Conservation (phyloP, 2,329 filamentous ascomycete species). For the Penicillium palitans region DNA sequence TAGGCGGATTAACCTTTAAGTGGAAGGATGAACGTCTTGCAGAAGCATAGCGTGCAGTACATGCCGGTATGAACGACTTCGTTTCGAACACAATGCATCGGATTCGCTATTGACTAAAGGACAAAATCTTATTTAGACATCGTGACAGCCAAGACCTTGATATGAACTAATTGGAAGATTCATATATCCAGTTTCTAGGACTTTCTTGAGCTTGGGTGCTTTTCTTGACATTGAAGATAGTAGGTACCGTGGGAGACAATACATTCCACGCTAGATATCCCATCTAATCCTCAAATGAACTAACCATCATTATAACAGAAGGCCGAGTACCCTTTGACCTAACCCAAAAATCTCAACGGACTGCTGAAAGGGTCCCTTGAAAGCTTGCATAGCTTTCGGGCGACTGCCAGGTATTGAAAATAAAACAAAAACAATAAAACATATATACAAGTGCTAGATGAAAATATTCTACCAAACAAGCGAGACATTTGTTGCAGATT, state of each 20-base stretch:
- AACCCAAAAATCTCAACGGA: too few relatives aligned
- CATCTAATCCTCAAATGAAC: too few relatives aligned
- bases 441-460: not conserved
- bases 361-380: not conserved
- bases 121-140: not conserved
- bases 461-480: not conserved
- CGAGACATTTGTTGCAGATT: not conserved
- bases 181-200: not conserved
- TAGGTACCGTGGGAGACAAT: not conserved
- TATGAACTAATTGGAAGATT: not conserved
- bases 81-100: not conserved
- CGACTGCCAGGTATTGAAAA: not conserved
- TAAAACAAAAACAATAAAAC: not conserved
- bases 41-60: not conserved
- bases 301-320: too few relatives aligned
- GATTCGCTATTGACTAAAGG: not conserved
- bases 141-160: not conserved
- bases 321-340: too few relatives aligned
- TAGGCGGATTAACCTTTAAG: not conserved
- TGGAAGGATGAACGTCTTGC: slow-evolving; percentile 3
- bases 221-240: not conserved
- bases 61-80: not conserved
- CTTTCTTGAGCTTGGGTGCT: not conserved
- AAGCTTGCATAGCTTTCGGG: not conserved
- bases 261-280: too few relatives aligned